These are phyloP conservation scores for Apiotrichum gracile DNA, from an alignment of 1,284 basidiomycete species.

Conservation along the genomic window DNA sequence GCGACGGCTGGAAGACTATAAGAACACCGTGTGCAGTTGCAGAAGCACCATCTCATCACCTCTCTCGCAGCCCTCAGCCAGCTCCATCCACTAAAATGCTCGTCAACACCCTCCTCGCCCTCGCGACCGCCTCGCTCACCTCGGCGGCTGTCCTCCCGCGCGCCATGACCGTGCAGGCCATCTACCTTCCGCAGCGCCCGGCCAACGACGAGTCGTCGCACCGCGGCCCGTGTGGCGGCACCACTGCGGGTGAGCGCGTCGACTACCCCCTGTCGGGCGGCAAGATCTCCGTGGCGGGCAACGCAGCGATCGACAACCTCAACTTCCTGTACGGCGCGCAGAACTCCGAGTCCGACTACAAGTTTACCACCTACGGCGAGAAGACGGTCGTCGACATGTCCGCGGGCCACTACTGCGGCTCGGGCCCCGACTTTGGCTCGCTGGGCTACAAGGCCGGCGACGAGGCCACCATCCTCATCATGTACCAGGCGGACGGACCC, in stretches of 20 bases:
- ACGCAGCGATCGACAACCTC: background rate
- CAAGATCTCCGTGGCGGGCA: slow-evolving; percentile 2
- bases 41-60: no score
- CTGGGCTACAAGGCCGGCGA: slow-evolving; percentile 25
- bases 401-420: slow-evolving; percentile 28
- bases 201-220: no score
- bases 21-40: no score
- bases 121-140: no score
- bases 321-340: background rate
- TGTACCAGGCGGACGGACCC: slow-evolving; percentile 22
- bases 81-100: no score
- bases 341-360: slow-evolving; percentile 1
- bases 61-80: no score
- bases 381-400: slow-evolving; percentile 17
- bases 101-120: no score
- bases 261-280: slow-evolving; percentile 11
- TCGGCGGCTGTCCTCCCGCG: no score
- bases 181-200: no score
- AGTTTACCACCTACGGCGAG: slow-evolving; percentile 25
- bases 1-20: no score
- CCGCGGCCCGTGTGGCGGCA: background rate
- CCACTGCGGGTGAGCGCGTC: background rate
- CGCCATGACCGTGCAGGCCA: no score
- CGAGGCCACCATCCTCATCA: slow-evolving; percentile 26
- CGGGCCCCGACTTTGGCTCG: slow-evolving; percentile 29